These are phyloP conservation scores for Ceratobasidium sp. DNA, from an alignment of 1,284 basidiomycete species.

Conservation along the genomic window DNA sequence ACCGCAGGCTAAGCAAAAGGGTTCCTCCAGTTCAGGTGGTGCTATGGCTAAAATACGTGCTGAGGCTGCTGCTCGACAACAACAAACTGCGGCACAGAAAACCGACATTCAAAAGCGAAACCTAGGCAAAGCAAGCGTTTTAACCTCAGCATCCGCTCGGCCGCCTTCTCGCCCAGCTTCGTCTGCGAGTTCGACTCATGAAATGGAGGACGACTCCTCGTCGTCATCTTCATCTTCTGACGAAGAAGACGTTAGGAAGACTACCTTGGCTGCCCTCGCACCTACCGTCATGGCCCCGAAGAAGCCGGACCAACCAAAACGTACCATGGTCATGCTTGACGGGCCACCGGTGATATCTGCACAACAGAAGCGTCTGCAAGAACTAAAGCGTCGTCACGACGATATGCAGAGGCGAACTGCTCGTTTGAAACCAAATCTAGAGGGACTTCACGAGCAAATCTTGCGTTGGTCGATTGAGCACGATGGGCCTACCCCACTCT, in stretches of 20 bases:
- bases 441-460: slow-evolving; percentile 31
- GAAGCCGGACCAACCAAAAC: slow-evolving; percentile 29
- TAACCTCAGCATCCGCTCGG: slow-evolving; percentile 21
- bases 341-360: slow-evolving; percentile 19
- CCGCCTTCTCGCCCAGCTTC: slow-evolving; percentile 50
- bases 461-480: slow-evolving; percentile 54
- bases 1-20: slow-evolving; percentile 36
- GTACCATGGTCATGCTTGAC: slow-evolving; percentile 30
- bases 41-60: slow-evolving; percentile 25
- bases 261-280: slow-evolving; percentile 17
- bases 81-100: slow-evolving; percentile 19
- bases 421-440: slow-evolving; percentile 25
- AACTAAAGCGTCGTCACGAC: slow-evolving; percentile 12
- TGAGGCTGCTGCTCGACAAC: slow-evolving; percentile 12
- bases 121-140: slow-evolving; percentile 27
- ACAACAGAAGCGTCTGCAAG: slow-evolving; percentile 12
- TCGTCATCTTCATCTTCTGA: slow-evolving; percentile 19
- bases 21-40: neutral
- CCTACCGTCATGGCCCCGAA: slow-evolving; percentile 16
- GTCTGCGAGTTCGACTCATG: slow-evolving; percentile 10
- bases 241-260: slow-evolving; percentile 28
- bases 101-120: slow-evolving; percentile 22
- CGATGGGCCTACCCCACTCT: slow-evolving; percentile 65
- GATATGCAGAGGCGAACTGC: slow-evolving; percentile 22
- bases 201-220: slow-evolving; percentile 11